These are phyloP conservation scores for Emergomyces orientalis DNA, from an alignment of 2,329 filamentous ascomycete genomes.

Conservation along the genomic window DNA sequence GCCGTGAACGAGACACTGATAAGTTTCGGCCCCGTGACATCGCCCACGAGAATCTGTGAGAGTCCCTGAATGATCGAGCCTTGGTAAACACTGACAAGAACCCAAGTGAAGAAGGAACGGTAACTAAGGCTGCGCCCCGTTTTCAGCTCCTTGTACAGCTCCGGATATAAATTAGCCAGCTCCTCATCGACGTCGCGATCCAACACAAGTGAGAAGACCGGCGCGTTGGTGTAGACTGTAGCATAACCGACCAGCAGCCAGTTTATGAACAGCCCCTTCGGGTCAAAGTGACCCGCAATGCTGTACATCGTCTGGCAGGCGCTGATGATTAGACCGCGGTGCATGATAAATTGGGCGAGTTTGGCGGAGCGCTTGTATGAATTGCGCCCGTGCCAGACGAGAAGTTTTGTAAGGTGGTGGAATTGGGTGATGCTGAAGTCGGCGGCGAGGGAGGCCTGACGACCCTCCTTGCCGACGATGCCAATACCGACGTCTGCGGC, in stretches of 20 bases:
- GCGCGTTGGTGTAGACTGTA: conserved; percentile 87
- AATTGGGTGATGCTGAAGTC: conserved; percentile 97
- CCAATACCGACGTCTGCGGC: conserved; percentile 95
- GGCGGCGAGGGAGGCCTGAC: conserved; percentile 86
- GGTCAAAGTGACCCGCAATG: conserved; percentile 85
- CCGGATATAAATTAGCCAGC: conserved; percentile 87
- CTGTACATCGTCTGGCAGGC: conserved; percentile 98
- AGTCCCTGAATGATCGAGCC: conserved; percentile 93
- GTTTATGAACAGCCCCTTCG: conserved; percentile 88
- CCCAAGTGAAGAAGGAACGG: conserved; percentile 94
- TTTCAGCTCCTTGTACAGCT: conserved; percentile 96
- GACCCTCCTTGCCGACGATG: conserved; percentile 95
- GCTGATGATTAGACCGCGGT: conserved; percentile 86
- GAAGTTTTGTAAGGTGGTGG: conserved; percentile 83
- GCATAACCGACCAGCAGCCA: conserved; percentile 97
- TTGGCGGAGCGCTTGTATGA: conserved; percentile 95
- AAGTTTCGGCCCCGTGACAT: conserved; percentile 59
- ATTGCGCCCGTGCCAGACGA: conserved; percentile 98
- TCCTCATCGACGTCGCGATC: conserved; percentile 93
- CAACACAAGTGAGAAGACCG: conserved; percentile 85
- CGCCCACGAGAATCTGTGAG: conserved; percentile 74
- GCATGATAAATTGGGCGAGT: conserved; percentile 94
- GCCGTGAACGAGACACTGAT: conserved; percentile 87
- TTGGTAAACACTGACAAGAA: conserved; percentile 89
- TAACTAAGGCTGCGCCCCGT: conserved; percentile 79